Percentiles rank a stretch among this genome's conserved stretches.
These are phyloP conservation scores for Pterocarpus santalinus DNA, from an alignment of 306 rosid species.

Conservation along the genomic window DNA sequence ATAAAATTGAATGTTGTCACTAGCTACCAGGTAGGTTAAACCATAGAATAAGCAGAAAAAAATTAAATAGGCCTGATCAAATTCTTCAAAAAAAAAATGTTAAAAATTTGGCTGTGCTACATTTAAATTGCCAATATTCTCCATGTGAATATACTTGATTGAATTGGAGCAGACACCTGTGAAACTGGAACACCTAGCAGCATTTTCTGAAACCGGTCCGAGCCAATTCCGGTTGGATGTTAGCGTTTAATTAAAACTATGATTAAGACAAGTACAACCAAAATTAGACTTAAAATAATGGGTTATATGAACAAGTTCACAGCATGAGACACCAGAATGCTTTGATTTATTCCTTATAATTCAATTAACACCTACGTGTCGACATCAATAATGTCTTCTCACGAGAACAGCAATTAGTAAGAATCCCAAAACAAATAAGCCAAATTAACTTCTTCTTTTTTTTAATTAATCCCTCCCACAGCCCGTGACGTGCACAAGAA, in stretches of 20 bases:
- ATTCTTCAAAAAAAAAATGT: background rate
- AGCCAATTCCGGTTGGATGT: background rate
- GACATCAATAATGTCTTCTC: slow-evolving; percentile 33
- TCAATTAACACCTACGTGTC: slow-evolving; percentile 40
- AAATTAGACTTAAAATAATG: slow-evolving; percentile 9
- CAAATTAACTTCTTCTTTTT: background rate
- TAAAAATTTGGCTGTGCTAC: background rate
- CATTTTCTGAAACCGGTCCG: slow-evolving; percentile 38
- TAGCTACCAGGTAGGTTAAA: background rate
- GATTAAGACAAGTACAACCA: slow-evolving; percentile 40
- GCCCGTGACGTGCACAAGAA: slow-evolving; percentile 58
- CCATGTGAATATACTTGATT: slow-evolving; percentile 19
- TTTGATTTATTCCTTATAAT: slow-evolving; percentile 48
- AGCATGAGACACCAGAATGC: background rate
- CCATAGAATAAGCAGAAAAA: background rate
- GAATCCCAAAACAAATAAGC: slow-evolving; percentile 30
- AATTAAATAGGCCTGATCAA: background rate
- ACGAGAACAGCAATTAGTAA: background rate
- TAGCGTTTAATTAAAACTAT: slow-evolving; percentile 17
- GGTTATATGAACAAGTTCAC: slow-evolving; percentile 30
- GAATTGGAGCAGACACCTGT: slow-evolving; percentile 25
- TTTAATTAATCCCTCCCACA: slow-evolving; percentile 26
- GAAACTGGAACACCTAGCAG: slow-evolving; percentile 37
- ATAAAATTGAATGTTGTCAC: background rate
- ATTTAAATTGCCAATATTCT: slow-evolving; percentile 20